Percentiles rank a stretch among this genome's conserved stretches.
phyloP scores from a whole-genome alignment of 164 flowering plant genomes.

The Aristolochia californica region DNA sequence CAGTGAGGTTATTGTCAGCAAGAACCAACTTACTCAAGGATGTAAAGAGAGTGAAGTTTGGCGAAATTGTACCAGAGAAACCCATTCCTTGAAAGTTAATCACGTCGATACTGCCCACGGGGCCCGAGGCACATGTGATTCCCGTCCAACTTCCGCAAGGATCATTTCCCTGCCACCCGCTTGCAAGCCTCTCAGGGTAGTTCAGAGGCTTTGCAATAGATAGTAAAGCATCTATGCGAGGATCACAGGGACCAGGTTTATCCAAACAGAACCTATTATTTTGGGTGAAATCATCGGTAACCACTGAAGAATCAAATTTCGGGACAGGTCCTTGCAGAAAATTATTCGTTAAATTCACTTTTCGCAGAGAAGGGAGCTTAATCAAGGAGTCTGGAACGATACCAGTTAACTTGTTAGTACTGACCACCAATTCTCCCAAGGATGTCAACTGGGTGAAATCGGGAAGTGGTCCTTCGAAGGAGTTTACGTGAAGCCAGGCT shows the following conservation, averaged over 20 bases:
- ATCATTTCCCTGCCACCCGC: slow-evolving; percentile 66
- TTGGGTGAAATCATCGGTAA: slow-evolving; percentile 22
- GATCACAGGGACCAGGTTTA: slow-evolving; percentile 55
- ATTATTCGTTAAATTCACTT: slow-evolving; percentile 70
- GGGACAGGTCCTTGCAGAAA: slow-evolving; percentile 81
- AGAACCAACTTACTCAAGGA: slow-evolving; percentile 41
- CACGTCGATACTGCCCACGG: slow-evolving; percentile 28
- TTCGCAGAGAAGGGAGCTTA: slow-evolving; percentile 32
- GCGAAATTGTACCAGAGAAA: slow-evolving; percentile 65
- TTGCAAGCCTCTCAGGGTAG: slow-evolving; percentile 55
- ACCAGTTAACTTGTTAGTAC: slow-evolving; percentile 82
- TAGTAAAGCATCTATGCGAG: slow-evolving; percentile 43
- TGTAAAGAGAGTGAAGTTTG: slow-evolving; percentile 29
- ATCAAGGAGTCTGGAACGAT: slow-evolving; percentile 53
- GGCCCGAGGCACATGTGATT: slow-evolving; percentile 31
- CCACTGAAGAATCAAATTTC: slow-evolving; percentile 31
- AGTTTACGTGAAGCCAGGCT: slow-evolving; percentile 70
- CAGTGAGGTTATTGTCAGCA: slow-evolving; percentile 47
- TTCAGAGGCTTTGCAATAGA: slow-evolving; percentile 36
- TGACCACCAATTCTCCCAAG: slow-evolving; percentile 42
- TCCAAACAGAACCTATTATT: slow-evolving; percentile 25
- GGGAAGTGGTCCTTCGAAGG: slow-evolving; percentile 77
- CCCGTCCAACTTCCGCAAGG: slow-evolving; percentile 70
- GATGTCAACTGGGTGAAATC: slow-evolving; percentile 47
- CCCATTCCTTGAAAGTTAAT: slow-evolving; percentile 43